Evolutionary conservation across 352 stramenopile genomes (phyloP).

Genomic region (Bremia lactucae): DNA sequence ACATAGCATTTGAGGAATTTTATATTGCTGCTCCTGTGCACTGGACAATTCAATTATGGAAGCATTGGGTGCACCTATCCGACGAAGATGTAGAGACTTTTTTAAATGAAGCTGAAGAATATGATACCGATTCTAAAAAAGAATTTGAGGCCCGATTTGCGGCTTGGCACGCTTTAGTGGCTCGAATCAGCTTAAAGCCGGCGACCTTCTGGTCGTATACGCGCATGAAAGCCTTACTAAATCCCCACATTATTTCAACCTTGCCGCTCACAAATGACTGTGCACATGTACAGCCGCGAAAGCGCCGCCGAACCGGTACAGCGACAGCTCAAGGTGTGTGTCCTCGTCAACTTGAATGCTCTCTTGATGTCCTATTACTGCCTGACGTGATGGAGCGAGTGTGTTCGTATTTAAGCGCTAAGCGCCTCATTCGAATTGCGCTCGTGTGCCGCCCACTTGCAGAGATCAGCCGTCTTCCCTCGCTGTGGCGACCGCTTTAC

Average conservation of each 20-base stretch:
- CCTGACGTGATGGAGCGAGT: constrained; percentile 59
- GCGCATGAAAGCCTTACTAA: constrained; percentile 20
- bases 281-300: constrained; percentile 3
- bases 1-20: constrained; percentile 31
- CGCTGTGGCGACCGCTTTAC: constrained; percentile 39
- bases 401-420: constrained; percentile 61
- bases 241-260: constrained; percentile 15
- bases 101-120: constrained; percentile 13
- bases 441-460: constrained; percentile 41
- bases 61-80: constrained; percentile 34
- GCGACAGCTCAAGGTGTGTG: constrained; percentile 2
- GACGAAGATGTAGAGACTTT: constrained; percentile 35
- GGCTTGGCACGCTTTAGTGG: constrained; percentile 6
- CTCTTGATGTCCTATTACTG: constrained; percentile 39
- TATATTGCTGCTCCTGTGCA: constrained; percentile 34
- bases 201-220: constrained; percentile 7
- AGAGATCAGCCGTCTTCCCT: constrained; percentile 18
- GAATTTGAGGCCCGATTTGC: constrained; percentile 5
- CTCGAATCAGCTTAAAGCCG: constrained; percentile 1
- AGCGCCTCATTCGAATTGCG: constrained; percentile 48
- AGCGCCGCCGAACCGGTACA: constrained; percentile 9
- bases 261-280: constrained; percentile 3
- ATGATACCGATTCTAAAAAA: constrained; percentile 6
- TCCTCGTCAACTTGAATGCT: constrained; percentile 28
- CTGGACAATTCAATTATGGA: constrained; percentile 45